Base-by-base conservation (phyloP, 192 early-diverging fungal species). In the Kickxella alabastrina region DNA sequence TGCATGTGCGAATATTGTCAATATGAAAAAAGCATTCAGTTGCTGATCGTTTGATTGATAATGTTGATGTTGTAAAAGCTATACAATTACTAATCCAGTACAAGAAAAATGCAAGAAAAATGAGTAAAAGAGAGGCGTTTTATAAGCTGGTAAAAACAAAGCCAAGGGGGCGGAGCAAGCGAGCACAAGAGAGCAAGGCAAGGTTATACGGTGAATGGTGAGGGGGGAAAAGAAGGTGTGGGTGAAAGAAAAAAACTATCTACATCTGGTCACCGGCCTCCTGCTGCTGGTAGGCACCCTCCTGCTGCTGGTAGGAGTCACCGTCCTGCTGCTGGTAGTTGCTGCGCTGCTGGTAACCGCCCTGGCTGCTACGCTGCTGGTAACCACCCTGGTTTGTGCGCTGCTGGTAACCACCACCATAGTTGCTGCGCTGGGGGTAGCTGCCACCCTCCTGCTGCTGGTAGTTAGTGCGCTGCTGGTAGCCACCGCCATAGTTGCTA, bases 401-500 rank as follows among this genome's bases (percentile, higher is more conserved):
- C 26, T 36, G 28, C 29, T 45, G 46, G 32, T 58, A 48, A 0
- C 42, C 23, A 7, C 41, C 50, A 15, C n/a, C 34, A 24, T 58
- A 12, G 45, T 43, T 52, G 34, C 26, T 48, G 39, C 27, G 24
- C 23, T 38, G 41, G 39, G 55, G 29, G 31, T 54, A 40, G 54
- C 66, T 58, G 49, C 77, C 62, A 45, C n/a, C n/a, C 67, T 49
- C 40, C 74, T 49, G 52, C 74, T 74, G 57, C 68, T 51, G 68
- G 51, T 54, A 43, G 62, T 61, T 73, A 59, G 35, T 21, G 22
- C 39, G 39, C 26, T 36, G 28, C 29, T 45, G 46, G 32, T 58
- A 48, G 0, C 42, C 23, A 7, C 41, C 50, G 17, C n/a, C 34
- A 24, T 58, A 12, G 45, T 43, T 52, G 34, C 26, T 48, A 35